phyloP scores from a whole-genome alignment of 345 rosid species.

The Carallia pectinifolia region DNA sequence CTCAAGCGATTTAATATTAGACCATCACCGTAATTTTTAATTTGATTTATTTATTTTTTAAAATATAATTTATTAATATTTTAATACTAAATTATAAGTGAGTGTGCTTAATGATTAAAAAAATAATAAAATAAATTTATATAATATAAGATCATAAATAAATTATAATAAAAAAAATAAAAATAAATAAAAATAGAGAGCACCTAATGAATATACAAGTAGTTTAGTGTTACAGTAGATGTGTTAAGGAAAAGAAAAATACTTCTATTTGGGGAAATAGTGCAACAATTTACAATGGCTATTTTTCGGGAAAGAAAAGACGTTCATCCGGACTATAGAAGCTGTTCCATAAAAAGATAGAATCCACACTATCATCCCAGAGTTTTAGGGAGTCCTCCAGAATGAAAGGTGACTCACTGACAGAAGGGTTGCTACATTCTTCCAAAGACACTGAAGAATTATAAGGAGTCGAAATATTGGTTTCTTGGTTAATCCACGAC shows the following conservation, averaged over 20 bases:
- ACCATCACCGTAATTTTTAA: no score
- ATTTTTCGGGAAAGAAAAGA: constrained; percentile 32
- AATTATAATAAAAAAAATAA: no score
- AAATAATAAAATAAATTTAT: no score
- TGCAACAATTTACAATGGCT: constrained; percentile 2
- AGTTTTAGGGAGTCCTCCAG: constrained; percentile 40
- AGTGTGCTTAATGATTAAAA: no score
- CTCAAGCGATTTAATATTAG: neutral
- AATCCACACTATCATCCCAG: constrained; percentile 59
- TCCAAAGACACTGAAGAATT: constrained; percentile 33
- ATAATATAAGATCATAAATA: no score
- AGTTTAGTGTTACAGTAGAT: no score
- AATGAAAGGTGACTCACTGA: constrained; percentile 30
- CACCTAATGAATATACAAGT: no score
- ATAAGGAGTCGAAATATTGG: constrained; percentile 38
- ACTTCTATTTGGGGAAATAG: neutral
- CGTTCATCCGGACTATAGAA: constrained; percentile 46
- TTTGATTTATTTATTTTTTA: no score
- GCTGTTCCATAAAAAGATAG: constrained; percentile 60
- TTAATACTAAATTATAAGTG: no score
- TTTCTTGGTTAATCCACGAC: constrained; percentile 32
- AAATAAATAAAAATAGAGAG: no score
- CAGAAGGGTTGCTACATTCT: constrained; percentile 28
- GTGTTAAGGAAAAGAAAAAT: neutral
- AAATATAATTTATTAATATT: no score